These are phyloP conservation scores for Coprinopsis marcescibilis DNA, from an alignment of 768 basidiomycete genomes.

Conservation along the genomic window DNA sequence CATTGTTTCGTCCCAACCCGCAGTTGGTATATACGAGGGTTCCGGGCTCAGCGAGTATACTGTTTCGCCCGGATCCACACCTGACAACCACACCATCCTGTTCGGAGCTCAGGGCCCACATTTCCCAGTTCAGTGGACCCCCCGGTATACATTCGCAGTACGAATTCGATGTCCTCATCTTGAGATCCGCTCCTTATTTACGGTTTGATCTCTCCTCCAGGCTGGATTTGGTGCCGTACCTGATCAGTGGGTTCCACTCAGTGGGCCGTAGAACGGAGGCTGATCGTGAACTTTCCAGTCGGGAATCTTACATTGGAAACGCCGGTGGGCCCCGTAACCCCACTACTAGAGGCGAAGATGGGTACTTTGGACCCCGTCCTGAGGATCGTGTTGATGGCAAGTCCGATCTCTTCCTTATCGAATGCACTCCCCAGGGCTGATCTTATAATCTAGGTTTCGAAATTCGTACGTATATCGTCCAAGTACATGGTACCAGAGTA, in stretches of 20 bases:
- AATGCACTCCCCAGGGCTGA: background rate
- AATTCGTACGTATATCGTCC: conserved; percentile 17
- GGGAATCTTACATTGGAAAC: conserved; percentile 31
- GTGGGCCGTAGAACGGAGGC: background rate
- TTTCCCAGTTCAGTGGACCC: conserved; percentile 42
- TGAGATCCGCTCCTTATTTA: background rate
- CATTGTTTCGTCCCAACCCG: conserved; percentile 6
- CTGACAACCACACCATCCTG: conserved; percentile 33
- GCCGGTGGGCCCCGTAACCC: conserved; percentile 32
- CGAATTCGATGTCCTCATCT: conserved; percentile 2
- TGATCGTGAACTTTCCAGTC: conserved; percentile 18
- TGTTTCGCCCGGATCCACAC: conserved; percentile 29
- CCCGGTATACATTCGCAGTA: conserved; percentile 35
- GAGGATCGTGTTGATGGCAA: conserved; percentile 27
- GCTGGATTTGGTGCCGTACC: conserved; percentile 38
- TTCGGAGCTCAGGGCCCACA: conserved; percentile 35
- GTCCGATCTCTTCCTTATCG: conserved; percentile 5
- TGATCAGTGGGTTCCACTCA: conserved; percentile 27
- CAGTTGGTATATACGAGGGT: conserved; percentile 30
- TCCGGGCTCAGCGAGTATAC: conserved; percentile 39
- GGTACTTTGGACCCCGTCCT: conserved; percentile 27
- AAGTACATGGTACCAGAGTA: background rate
- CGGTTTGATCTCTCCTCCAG: conserved; percentile 8
- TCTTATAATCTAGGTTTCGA: conserved; percentile 23
- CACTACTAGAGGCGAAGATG: conserved; percentile 22